Evolutionary conservation across 2,329 filamentous ascomycete species (phyloP), one percentile per base, ranked within the genome.

Genomic region (Hysterium pulicare): DNA sequence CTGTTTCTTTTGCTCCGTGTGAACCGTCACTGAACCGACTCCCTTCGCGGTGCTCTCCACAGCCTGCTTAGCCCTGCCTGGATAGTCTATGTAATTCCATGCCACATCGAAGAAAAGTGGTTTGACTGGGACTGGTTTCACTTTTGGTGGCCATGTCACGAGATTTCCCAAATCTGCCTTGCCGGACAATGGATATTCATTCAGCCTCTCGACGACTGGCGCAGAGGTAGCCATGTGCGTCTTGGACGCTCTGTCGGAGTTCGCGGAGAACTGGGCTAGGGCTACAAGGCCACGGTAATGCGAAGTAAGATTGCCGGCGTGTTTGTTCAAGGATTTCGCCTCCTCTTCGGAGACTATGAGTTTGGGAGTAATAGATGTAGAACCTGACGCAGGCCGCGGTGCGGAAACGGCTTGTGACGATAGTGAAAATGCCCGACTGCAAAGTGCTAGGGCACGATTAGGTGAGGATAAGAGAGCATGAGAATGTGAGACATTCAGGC

Each of bases 31-130:
- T 55, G 10, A 48, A 45, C 13, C 26, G 42, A 15, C 36, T 33
- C 5, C 23, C 37, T 39, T 31, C 35, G 37, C 54, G 45, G 47
- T 43, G 38, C 49, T 54, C 47, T 58, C 52, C 38, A 41, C 55
- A 42, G 37, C 47, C 40, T 47, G 54, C 41, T 51, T 54, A 23
- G 67, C 53, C 54, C 81, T 81, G 24, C 82, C 83, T 0, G 90
- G 90, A 61, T 98, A 98, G 37, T 89, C 82, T 48, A 98, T 90
- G 64, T 96, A 97, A 64, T 97, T 97, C 87, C 89, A 98, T 8
- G 93, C 93, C 6, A 95, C 85, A 61, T 98, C 93, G 45, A 97
- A 81, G 75, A 97, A 97, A 24, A 97, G 76, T 21, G 93, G 93
- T 73, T 98, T 98, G 40, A 95, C 85, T 0, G 93, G 90, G 30